phyloP scores from a whole-genome alignment of 345 rosid species.

The Aurinia saxatilis region DNA sequence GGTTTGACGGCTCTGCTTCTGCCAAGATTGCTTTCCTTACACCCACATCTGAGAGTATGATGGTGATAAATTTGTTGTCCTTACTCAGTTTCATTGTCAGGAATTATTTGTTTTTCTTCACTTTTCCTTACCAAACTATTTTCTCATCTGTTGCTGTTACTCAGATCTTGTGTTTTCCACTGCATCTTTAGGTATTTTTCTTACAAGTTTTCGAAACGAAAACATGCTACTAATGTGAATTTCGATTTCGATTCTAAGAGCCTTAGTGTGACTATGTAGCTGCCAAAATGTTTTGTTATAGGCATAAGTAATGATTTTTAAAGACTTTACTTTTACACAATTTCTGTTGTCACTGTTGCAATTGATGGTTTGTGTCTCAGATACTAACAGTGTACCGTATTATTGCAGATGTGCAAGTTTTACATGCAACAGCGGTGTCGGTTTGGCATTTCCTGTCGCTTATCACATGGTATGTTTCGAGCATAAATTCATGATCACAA shows the following conservation, averaged over 20 bases:
- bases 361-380: conserved; percentile 12
- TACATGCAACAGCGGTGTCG: conserved; percentile 94
- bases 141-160: too few relatives aligned
- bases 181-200: neutral
- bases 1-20: conserved; percentile 39
- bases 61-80: conserved; percentile 40
- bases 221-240: neutral
- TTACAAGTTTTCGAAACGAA: neutral
- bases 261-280: neutral
- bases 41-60: conserved; percentile 82
- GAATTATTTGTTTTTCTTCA: neutral
- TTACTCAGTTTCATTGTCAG: neutral
- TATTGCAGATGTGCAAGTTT: conserved; percentile 98
- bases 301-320: neutral
- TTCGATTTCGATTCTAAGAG: too few relatives aligned
- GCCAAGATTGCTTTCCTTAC: conserved; percentile 79
- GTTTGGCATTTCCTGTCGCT: conserved; percentile 86
- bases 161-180: too few relatives aligned
- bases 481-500: neutral
- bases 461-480: conserved; percentile 74
- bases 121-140: neutral
- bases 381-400: conserved; percentile 48
- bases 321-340: neutral
- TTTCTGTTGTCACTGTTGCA: neutral
- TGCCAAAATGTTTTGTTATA: neutral